phyloP scores from a whole-genome alignment of 495 filamentous ascomycete genomes.

The Cudoniella acicularis region DNA sequence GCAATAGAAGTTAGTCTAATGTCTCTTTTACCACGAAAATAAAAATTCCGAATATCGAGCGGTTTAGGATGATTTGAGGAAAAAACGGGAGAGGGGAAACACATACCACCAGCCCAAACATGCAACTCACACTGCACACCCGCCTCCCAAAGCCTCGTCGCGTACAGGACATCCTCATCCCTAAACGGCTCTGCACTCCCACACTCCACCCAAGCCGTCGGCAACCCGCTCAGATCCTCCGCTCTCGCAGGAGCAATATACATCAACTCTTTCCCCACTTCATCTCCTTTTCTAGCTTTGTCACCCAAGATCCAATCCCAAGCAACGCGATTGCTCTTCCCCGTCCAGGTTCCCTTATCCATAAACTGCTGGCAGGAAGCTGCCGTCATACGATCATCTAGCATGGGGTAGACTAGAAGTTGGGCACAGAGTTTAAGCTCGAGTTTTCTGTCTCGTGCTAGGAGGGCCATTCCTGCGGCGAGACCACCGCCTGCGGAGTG shows the following conservation, averaged over 20 bases:
- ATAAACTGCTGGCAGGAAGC: constrained; percentile 12
- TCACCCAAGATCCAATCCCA: constrained; percentile 32
- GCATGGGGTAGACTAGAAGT: constrained; percentile 38
- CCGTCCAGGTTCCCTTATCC: constrained; percentile 33
- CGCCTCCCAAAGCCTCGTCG: constrained; percentile 30
- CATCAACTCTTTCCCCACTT: constrained; percentile 14
- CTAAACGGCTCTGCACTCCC: constrained; percentile 33
- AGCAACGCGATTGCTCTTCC: constrained; percentile 28
- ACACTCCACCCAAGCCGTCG: constrained; percentile 32
- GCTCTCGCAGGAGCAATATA: constrained; percentile 34
- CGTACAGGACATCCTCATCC: constrained; percentile 35
- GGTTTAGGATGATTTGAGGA: not conserved
- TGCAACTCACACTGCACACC: constrained; percentile 35
- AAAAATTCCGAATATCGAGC: not conserved
- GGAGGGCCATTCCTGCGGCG: constrained; percentile 30
- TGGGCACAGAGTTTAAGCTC: constrained; percentile 28
- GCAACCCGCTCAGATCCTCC: constrained; percentile 28
- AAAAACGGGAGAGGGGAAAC: not conserved
- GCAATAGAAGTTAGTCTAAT: not conserved
- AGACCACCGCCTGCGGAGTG: constrained; percentile 38
- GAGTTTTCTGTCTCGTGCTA: constrained; percentile 31
- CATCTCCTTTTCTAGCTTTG: constrained; percentile 10
- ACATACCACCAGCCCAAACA: constrained; percentile 31
- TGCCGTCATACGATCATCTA: constrained; percentile 36
- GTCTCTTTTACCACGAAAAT: not conserved